phyloP scores from a whole-genome alignment of 805 yeast genomes.

The Candida peoriensis region DNA sequence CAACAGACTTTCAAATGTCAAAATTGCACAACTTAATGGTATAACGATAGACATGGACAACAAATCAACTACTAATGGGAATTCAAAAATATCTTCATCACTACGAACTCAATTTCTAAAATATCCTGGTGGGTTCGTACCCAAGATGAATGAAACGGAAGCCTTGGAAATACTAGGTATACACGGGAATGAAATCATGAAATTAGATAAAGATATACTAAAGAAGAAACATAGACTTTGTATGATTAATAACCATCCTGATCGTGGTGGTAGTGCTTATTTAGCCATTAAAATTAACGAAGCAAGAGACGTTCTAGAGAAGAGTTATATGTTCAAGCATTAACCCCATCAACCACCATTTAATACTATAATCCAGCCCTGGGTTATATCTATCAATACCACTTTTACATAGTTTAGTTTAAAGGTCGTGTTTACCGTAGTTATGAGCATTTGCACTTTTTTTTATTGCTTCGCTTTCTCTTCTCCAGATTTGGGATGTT shows the following conservation, averaged over 20 bases:
- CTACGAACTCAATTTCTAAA: slow-evolving; percentile 29
- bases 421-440: no score
- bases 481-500: no score
- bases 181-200: slow-evolving; percentile 48
- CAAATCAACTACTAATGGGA: slow-evolving; percentile 11
- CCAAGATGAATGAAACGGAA: slow-evolving; percentile 62
- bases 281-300: slow-evolving; percentile 81
- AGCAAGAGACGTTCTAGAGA: slow-evolving; percentile 77
- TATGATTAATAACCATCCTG: slow-evolving; percentile 86
- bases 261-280: slow-evolving; percentile 80
- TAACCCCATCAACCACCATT: no score
- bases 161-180: slow-evolving; percentile 63
- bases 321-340: slow-evolving; percentile 40
- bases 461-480: no score
- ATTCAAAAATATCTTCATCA: no score
- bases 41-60: slow-evolving; percentile 22
- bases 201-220: slow-evolving; percentile 42
- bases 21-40: slow-evolving; percentile 37
- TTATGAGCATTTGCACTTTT: no score
- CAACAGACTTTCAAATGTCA: slow-evolving; percentile 27
- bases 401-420: no score
- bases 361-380: no score
- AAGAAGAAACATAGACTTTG: slow-evolving; percentile 68
- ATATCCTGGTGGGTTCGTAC: slow-evolving; percentile 59
- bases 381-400: no score